These are phyloP conservation scores for Naganishia randhawae DNA, from an alignment of 768 basidiomycete genomes.

Conservation along the genomic window DNA sequence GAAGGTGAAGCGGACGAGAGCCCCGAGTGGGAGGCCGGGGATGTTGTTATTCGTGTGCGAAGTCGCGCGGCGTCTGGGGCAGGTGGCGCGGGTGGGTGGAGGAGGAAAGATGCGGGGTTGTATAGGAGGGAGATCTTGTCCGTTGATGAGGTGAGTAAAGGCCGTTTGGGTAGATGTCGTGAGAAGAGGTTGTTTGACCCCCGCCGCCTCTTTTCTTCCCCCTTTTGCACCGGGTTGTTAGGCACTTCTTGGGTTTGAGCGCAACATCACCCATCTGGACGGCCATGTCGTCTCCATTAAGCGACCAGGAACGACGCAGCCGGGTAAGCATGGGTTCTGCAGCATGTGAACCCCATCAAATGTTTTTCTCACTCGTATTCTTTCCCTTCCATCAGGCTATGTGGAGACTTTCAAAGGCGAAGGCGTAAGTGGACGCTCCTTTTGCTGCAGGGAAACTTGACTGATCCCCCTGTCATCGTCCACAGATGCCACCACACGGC, in stretches of 20 bases:
- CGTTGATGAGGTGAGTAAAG: constrained; percentile 71
- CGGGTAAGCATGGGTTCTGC: constrained; percentile 57
- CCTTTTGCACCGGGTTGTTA: too few species aligned
- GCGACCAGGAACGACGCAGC: constrained; percentile 82
- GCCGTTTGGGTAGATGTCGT: constrained; percentile 7
- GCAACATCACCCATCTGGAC: constrained; percentile 85
- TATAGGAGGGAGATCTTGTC: constrained; percentile 91
- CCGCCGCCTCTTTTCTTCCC: too few species aligned
- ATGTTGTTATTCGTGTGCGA: constrained; percentile 79
- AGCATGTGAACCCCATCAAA: too few species aligned
- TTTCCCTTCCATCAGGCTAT: constrained; percentile 30
- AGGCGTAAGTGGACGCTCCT: constrained; percentile 63
- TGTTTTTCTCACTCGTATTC: not conserved
- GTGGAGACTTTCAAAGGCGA: constrained; percentile 81
- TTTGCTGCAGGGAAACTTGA: not conserved
- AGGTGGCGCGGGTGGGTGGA: constrained; percentile 62
- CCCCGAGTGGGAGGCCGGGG: constrained; percentile 93
- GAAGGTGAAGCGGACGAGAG: constrained; percentile 96
- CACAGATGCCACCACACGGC: constrained; percentile 48
- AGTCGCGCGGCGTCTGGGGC: constrained; percentile 70
- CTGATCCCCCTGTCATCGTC: constrained; percentile 22
- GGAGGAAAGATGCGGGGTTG: constrained; percentile 81
- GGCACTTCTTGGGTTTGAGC: constrained; percentile 95
- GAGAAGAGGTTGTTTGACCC: too few species aligned
- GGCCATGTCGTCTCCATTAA: constrained; percentile 70